Evolutionary conservation across 1,284 basidiomycete species (phyloP).

Genomic region (Sporisorium reilianum): DNA sequence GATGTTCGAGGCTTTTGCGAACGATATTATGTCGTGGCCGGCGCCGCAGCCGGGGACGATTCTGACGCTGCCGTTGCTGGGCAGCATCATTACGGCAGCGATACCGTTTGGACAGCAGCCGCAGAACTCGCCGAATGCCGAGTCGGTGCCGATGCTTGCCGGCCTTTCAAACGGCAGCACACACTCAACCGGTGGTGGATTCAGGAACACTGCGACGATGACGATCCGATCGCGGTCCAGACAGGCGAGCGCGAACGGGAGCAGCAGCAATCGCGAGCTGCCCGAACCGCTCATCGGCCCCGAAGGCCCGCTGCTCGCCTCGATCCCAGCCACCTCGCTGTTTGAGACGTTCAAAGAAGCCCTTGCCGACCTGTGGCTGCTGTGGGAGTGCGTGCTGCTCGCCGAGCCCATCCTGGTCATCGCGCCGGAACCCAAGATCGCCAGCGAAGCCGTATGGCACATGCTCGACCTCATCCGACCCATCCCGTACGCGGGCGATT

Average conservation of each 20-base stretch:
- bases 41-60: conserved; percentile 58
- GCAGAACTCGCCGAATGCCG: conserved; percentile 55
- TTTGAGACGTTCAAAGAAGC: conserved; percentile 66
- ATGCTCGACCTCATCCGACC: conserved; percentile 87
- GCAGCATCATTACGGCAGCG: conserved; percentile 51
- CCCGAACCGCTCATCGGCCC: conserved; percentile 44
- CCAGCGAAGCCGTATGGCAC: conserved; percentile 77
- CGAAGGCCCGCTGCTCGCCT: conserved; percentile 74
- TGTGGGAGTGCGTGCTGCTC: conserved; percentile 82
- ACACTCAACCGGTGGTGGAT: conserved; percentile 3
- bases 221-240: conserved; percentile 29
- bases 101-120: conserved; percentile 62
- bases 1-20: conserved; percentile 62
- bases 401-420: conserved; percentile 84
- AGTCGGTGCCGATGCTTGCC: conserved; percentile 19
- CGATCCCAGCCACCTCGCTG: conserved; percentile 75
- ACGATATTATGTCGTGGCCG: conserved; percentile 60
- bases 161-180: conserved; percentile 7
- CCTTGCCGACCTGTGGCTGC: conserved; percentile 79
- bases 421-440: conserved; percentile 81
- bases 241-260: conserved; percentile 10
- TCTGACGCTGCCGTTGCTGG: conserved; percentile 57
- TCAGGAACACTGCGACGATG: conserved; percentile 37
- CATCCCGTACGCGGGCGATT: conserved; percentile 85
- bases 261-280: conserved; percentile 20